Conservation (phyloP, 345 rosid genomes). For the Salix brachista region DNA sequence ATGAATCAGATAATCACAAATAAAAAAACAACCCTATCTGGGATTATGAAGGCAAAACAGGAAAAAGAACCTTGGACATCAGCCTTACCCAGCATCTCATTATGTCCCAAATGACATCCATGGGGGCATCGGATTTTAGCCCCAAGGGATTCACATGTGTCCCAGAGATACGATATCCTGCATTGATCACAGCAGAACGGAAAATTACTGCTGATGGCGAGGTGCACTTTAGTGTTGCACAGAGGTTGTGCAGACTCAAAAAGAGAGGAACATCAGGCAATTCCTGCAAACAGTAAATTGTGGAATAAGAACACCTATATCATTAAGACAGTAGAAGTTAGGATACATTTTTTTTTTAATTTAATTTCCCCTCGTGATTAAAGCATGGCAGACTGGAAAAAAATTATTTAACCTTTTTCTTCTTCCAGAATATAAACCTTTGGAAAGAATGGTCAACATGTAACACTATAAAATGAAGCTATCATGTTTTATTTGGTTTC, state of each 20-base stretch:
- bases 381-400: neutral
- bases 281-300: constrained; percentile 49
- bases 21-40: neutral
- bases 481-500: neutral
- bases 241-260: constrained; percentile 89
- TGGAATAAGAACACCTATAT: neutral
- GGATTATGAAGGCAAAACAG: neutral
- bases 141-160: constrained; percentile 91
- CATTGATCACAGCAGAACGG: constrained; percentile 92
- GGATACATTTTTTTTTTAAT: neutral
- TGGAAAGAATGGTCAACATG: neutral
- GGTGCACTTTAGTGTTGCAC: constrained; percentile 88
- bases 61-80: neutral
- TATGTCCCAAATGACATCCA: constrained; percentile 97
- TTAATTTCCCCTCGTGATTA: neutral
- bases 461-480: neutral
- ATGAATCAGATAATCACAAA: neutral
- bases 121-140: constrained; percentile 96
- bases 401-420: neutral
- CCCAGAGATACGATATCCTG: constrained; percentile 87
- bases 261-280: constrained; percentile 91
- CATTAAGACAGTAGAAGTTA: neutral
- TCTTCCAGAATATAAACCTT: neutral
- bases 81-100: constrained; percentile 97
- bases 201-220: constrained; percentile 94